phyloP scores from a whole-genome alignment of 2,329 filamentous ascomycete species.

The Diaporthe vaccinii region DNA sequence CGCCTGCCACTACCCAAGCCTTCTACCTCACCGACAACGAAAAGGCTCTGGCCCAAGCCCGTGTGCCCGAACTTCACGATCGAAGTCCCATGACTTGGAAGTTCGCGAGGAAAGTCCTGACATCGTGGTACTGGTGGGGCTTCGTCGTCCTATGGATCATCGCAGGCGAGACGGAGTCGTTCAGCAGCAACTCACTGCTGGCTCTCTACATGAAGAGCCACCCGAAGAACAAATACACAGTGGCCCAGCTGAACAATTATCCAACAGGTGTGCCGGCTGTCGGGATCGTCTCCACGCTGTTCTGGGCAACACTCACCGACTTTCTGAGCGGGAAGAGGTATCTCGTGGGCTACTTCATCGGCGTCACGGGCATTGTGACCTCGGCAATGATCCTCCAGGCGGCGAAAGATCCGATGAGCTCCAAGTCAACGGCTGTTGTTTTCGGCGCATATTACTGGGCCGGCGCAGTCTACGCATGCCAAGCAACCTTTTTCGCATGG shows the following conservation, averaged over 20 bases:
- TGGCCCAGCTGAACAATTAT: constrained; percentile 68
- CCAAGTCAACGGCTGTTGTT: constrained; percentile 62
- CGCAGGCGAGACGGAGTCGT: constrained; percentile 79
- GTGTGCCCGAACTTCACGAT: constrained; percentile 55
- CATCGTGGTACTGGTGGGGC: constrained; percentile 75
- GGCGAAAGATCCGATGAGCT: constrained; percentile 55
- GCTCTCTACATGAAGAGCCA: constrained; percentile 64
- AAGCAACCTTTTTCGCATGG: constrained; percentile 83
- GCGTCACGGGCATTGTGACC: constrained; percentile 72
- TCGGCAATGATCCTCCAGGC: constrained; percentile 72
- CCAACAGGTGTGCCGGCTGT: constrained; percentile 69
- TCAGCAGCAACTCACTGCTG: constrained; percentile 73
- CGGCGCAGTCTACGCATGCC: constrained; percentile 78
- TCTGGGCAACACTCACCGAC: constrained; percentile 79
- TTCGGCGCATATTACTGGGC: constrained; percentile 80
- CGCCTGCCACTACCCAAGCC: constrained; percentile 62
- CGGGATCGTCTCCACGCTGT: constrained; percentile 72
- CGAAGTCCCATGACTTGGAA: constrained; percentile 59
- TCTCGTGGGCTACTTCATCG: constrained; percentile 77
- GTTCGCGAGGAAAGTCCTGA: constrained; percentile 69
- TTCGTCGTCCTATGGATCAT: constrained; percentile 78
- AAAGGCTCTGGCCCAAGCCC: constrained; percentile 53
- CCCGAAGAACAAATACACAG: constrained; percentile 57
- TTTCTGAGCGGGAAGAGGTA: constrained; percentile 73
- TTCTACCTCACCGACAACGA: constrained; percentile 59